Evolutionary conservation across 1,139 yeast genomes (phyloP), one percentile per base, ranked within the genome.

Genomic region (Casaregolazyma lundiana): DNA sequence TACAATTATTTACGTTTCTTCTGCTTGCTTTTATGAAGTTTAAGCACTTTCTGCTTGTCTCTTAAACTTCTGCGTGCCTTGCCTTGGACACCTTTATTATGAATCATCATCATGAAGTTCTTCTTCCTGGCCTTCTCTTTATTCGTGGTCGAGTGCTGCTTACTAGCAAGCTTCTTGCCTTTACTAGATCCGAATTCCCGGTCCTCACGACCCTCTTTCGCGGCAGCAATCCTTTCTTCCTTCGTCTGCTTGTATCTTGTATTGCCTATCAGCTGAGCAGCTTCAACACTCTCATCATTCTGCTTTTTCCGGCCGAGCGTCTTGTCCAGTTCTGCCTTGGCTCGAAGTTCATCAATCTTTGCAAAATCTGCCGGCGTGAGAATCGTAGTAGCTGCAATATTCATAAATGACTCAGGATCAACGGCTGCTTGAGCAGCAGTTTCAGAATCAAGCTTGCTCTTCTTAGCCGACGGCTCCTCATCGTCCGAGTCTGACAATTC

Each of bases 101-200:
- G 99, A 59, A 92, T 85, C 90, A 86, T 86, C 99, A 92, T 92
- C 64, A 94, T 92, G 65, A 89, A 92, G 70, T 92, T 94, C 96
- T 92, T 92, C 89, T 88, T 88, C 66, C 97, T 78, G 17, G 90
- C 95, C 79, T 92, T 92, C 68, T 94, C 97, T 68, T 80, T 81
- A 68, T 92, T 92, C 13, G 99, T 94, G 16, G 97, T 90, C 38
- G 96, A 86, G 62, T 84, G 96, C 30, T 82, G 77, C 51, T 71
- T 73, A 39, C 83, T 92, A 13, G 60, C 64, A 36, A 58, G 60
- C 67, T 89, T 78, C 65, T 88, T 77, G 59, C 96, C 95, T 70
- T 80, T 84, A 64, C 82, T 80, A 15, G 96, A 84, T 26, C 97
- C 96, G 60, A 81, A 90, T 49, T 85, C 96, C 64, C 97, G 79